phyloP scores from a whole-genome alignment of 164 flowering plant genomes.

The Umbilicus rupestris region DNA sequence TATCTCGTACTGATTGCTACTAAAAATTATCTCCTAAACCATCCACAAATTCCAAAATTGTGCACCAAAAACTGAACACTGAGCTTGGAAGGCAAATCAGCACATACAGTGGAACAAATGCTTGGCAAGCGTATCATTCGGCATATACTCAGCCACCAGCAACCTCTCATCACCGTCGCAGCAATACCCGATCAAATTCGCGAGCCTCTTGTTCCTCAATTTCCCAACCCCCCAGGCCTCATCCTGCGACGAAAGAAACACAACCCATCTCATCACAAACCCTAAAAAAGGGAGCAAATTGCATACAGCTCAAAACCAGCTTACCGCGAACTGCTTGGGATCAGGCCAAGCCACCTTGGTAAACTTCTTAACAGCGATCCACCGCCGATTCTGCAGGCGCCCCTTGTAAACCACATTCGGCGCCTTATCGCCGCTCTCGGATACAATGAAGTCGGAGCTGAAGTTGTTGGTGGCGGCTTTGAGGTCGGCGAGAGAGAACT shows the following conservation, averaged over 20 bases:
- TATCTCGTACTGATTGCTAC: too few relatives aligned
- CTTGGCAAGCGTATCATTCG: constrained; percentile 88
- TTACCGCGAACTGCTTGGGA: constrained; percentile 80
- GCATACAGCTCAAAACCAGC: too few relatives aligned
- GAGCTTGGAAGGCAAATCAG: neutral
- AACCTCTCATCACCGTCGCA: constrained; percentile 94
- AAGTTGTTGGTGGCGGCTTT: constrained; percentile 75
- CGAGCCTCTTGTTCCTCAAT: constrained; percentile 68
- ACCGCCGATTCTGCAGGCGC: constrained; percentile 48
- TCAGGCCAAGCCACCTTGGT: constrained; percentile 85
- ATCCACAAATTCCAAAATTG: neutral
- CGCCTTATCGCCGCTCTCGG: constrained; percentile 82
- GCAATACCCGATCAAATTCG: constrained; percentile 95
- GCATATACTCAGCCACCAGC: constrained; percentile 95
- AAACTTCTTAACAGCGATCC: constrained; percentile 87
- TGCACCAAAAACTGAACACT: neutral
- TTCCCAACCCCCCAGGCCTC: constrained; percentile 92
- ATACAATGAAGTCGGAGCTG: constrained; percentile 70
- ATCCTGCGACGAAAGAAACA: constrained; percentile 39
- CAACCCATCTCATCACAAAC: neutral
- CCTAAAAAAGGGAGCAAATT: neutral
- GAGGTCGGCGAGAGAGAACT: constrained; percentile 62
- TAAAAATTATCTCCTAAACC: neutral
- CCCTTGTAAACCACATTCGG: constrained; percentile 84
- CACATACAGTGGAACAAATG: constrained; percentile 93